Evolutionary conservation across 345 rosid genomes (phyloP).

Genomic region (Pistacia integerrima): DNA sequence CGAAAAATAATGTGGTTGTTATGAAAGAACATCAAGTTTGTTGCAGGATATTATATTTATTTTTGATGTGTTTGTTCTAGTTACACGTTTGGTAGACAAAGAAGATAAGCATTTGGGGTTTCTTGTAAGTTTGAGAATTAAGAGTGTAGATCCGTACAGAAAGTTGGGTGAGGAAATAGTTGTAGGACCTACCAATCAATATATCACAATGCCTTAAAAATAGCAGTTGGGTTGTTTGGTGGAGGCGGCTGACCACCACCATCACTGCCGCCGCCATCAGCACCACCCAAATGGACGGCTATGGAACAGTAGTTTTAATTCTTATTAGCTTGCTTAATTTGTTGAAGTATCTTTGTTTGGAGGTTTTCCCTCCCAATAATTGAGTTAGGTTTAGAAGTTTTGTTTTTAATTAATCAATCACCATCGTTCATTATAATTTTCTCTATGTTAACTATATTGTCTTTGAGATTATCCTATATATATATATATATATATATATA

Average conservation of each 20-base stretch:
- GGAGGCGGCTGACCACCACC: constrained; percentile 20
- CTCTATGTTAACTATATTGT: too few relatives aligned
- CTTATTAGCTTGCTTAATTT: neutral
- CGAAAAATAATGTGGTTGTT: neutral
- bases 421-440: too few relatives aligned
- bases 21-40: neutral
- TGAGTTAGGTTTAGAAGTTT: neutral
- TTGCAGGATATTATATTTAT: neutral
- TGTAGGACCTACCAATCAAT: constrained; percentile 36
- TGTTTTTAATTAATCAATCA: neutral
- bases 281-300: constrained; percentile 15
- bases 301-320: neutral
- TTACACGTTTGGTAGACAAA: constrained; percentile 18
- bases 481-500: too few relatives aligned
- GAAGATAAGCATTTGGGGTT: constrained; percentile 19
- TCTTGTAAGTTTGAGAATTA: constrained; percentile 3
- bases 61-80: neutral
- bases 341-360: neutral
- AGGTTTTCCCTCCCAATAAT: neutral
- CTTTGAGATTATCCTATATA: too few relatives aligned
- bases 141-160: neutral
- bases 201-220: constrained; percentile 1
- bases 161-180: constrained; percentile 22
- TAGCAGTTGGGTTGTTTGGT: constrained; percentile 22
- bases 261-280: constrained; percentile 10